Conservation (phyloP, 1,139 yeast genomes). For the Pneumocystis jirovecii region DNA sequence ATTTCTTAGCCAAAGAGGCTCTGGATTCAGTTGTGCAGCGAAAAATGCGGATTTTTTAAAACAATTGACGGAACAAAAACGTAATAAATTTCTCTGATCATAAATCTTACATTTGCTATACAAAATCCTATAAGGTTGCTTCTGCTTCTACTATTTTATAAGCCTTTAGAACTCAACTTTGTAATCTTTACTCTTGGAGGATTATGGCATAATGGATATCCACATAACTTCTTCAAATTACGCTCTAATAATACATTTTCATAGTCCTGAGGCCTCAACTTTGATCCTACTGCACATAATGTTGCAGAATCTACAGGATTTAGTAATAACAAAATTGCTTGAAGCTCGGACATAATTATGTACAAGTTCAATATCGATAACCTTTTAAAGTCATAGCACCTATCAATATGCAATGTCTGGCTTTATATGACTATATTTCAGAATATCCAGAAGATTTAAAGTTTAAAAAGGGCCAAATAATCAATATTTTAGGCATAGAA, state of each 20-base stretch:
- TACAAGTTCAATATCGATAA: constrained; percentile 10
- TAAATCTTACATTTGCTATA: neutral
- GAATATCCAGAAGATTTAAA: constrained; percentile 74
- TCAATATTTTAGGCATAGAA: constrained; percentile 61
- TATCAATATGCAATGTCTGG: constrained; percentile 23
- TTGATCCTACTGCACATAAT: neutral
- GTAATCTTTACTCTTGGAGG: neutral
- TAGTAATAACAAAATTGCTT: neutral
- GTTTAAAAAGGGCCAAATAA: constrained; percentile 50
- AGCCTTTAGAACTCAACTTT: neutral
- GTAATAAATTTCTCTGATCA: neutral
- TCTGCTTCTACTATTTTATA: neutral
- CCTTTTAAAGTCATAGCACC: constrained; percentile 30
- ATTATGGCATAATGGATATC: neutral
- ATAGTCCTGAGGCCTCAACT: neutral
- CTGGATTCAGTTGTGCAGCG: neutral
- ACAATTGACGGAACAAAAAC: neutral
- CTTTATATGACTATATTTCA: constrained; percentile 57
- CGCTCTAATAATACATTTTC: neutral
- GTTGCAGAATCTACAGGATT: neutral
- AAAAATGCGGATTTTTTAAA: neutral
- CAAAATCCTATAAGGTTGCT: neutral
- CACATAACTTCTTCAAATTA: neutral
- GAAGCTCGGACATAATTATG: neutral
- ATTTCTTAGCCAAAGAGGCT: neutral